Percentiles rank a stretch among this genome's conserved stretches.
phyloP scores from a whole-genome alignment of 2,329 filamentous ascomycete species.

The Fusarium subtropicale region DNA sequence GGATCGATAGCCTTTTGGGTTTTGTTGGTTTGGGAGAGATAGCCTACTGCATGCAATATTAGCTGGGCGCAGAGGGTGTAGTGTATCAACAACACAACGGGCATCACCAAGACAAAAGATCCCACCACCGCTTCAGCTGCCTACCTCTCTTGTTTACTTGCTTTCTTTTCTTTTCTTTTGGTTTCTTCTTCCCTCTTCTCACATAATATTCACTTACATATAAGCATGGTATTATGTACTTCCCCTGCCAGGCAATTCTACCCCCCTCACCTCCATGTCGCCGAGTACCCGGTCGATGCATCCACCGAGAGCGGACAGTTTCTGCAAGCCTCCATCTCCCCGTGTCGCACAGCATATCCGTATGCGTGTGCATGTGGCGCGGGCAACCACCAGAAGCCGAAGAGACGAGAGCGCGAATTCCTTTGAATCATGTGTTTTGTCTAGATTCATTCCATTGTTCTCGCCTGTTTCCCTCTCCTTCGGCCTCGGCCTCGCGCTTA shows the following conservation, averaged over 20 bases:
- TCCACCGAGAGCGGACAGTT: conserved; percentile 31
- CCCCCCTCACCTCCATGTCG: conserved; percentile 30
- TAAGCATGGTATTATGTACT: background rate
- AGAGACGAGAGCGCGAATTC: conserved; percentile 24
- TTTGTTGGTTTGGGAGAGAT: background rate
- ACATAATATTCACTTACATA: background rate
- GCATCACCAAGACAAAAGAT: background rate
- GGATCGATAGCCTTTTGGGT: conserved; percentile 5
- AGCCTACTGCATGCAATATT: conserved; percentile 1
- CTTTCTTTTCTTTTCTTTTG: background rate
- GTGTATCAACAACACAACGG: background rate
- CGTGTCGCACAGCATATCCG: conserved; percentile 20
- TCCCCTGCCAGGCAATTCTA: background rate
- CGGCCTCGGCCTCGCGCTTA: conserved; percentile 2
- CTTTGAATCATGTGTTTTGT: background rate
- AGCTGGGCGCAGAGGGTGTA: background rate
- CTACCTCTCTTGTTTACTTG: background rate
- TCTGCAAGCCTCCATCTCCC: conserved; percentile 37
- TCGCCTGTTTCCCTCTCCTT: conserved; percentile 6
- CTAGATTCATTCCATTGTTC: background rate
- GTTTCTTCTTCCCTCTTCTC: background rate
- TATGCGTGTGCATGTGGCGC: background rate
- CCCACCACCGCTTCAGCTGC: background rate
- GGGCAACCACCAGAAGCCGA: conserved; percentile 19
- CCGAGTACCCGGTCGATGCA: conserved; percentile 29